Evolutionary conservation across 306 rosid species (phyloP), one percentile per base, ranked within the genome.

Genomic region (Cicer arietinum): DNA sequence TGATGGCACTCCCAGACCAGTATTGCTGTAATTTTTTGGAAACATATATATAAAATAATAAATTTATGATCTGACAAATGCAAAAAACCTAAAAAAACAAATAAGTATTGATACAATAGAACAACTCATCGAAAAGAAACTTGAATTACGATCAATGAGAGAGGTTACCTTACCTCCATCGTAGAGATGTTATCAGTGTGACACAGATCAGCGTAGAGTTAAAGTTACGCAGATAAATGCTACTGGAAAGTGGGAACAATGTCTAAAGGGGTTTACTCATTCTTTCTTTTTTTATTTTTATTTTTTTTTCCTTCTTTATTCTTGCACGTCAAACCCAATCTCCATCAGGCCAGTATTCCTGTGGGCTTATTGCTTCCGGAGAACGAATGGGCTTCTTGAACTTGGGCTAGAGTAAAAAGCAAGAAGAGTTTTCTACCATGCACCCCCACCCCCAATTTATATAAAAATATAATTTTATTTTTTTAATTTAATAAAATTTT

Each of bases 121-220:
- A 42, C 5, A 73, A 39, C 3, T 58, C 45, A 25, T 7, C 0
- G 45, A 48, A 25, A 35, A 17, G 58, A 6, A 69, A 60, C 3
- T 7, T 10, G 39, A n/a, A 48, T 39, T 8, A 17, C 5, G 25
- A 43, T 40, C n/a, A 40, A 68, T 39, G 58, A 16, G 20, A 54
- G 74, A 53, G 25, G 30, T 47, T 89, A 93, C 97, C 95, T 47
- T 88, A 93, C 99, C 95, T 90, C 89, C 97, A 92, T 94, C 58
- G 51, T 35, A 76, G 54, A 63, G 69, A 82, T n/a, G 18, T 8
- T 6, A 58, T 64, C 11, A 2, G 48, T 22, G 59, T 3, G 54
- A 74, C 1, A 5, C 18, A 0, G 40, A 35, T 35, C 52, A 58
- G 43, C 18, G 11, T 6, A 14, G 47, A 30, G 20, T 69, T 45